These are phyloP conservation scores for Asclepias syriaca DNA, from an alignment of 257 asterid genomes.

Conservation along the genomic window DNA sequence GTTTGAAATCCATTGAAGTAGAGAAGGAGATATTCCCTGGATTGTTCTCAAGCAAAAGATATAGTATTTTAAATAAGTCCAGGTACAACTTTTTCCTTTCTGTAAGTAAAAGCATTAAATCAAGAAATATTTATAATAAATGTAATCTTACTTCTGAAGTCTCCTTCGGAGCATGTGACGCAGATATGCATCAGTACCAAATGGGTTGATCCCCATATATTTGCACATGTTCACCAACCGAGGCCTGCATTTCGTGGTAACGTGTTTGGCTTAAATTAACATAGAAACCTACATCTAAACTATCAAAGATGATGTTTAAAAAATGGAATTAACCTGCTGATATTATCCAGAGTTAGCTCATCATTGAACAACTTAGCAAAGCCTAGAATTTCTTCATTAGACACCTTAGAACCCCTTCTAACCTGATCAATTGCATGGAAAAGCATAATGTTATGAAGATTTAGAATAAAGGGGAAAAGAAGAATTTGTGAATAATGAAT, in stretches of 20 bases:
- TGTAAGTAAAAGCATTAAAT: background rate
- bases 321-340: conserved; percentile 64
- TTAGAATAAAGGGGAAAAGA: background rate
- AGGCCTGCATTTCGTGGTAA: conserved; percentile 46
- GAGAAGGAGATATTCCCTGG: background rate
- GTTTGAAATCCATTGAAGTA: background rate
- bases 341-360: conserved; percentile 85
- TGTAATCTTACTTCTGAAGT: conserved; percentile 47
- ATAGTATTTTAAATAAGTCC: background rate
- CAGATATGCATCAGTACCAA: conserved; percentile 83
- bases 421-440: conserved; percentile 38
- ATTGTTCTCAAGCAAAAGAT: background rate
- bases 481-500: background rate
- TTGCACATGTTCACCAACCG: conserved; percentile 97
- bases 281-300: background rate
- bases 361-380: conserved; percentile 91
- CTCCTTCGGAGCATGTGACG: conserved; percentile 81
- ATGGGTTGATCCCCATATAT: conserved; percentile 81
- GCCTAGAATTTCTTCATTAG: conserved; percentile 85
- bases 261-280: background rate
- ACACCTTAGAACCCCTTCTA: conserved; percentile 70
- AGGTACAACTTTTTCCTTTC: background rate
- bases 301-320: conserved; percentile 4
- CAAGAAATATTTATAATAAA: conserved; percentile 2
- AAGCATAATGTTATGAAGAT: conserved; percentile 2